Conservation (phyloP, 2,329 filamentous ascomycete genomes). For the Beauveria scarabaeidicola region DNA sequence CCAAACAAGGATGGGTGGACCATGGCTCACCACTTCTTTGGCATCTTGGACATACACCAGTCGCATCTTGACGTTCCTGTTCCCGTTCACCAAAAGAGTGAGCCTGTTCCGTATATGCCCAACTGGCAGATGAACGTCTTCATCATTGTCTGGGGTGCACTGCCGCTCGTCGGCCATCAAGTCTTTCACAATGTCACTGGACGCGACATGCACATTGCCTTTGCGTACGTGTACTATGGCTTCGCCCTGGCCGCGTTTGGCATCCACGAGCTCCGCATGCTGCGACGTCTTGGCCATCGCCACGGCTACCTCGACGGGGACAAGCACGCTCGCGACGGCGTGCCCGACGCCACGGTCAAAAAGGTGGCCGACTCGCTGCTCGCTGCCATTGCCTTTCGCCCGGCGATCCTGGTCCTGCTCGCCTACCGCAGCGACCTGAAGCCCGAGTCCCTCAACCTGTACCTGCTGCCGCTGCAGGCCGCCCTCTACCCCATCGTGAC, state of each 20-base stretch:
- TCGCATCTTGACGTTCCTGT: conserved; percentile 10
- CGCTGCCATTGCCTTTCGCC: conserved; percentile 16
- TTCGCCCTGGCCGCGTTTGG: conserved; percentile 21
- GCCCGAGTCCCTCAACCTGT: conserved; percentile 16
- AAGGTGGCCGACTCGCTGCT: conserved; percentile 19
- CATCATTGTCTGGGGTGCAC: conserved; percentile 22
- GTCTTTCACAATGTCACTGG: conserved; percentile 11
- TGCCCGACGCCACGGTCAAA: conserved; percentile 24
- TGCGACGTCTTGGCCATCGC: conserved; percentile 23
- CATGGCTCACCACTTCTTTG: conserved; percentile 14
- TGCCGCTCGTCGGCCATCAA: conserved; percentile 19
- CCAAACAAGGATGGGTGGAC: conserved; percentile 14
- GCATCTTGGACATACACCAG: conserved; percentile 15
- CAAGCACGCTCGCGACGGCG: conserved; percentile 25
- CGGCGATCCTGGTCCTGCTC: conserved; percentile 18
- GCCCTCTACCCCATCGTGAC: conserved; percentile 28
- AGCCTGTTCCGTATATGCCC: conserved; percentile 23
- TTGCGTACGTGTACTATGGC: conserved; percentile 19
- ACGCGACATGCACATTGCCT: conserved; percentile 3
- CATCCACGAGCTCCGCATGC: conserved; percentile 21
- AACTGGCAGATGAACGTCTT: conserved; percentile 23
- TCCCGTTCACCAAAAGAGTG: conserved; percentile 24
- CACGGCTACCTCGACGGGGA: conserved; percentile 21
- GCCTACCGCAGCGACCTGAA: conserved; percentile 14
- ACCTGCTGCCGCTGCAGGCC: conserved; percentile 23